Base-by-base conservation (phyloP, 306 rosid species). In the Sphenostylis stenocarpa region DNA sequence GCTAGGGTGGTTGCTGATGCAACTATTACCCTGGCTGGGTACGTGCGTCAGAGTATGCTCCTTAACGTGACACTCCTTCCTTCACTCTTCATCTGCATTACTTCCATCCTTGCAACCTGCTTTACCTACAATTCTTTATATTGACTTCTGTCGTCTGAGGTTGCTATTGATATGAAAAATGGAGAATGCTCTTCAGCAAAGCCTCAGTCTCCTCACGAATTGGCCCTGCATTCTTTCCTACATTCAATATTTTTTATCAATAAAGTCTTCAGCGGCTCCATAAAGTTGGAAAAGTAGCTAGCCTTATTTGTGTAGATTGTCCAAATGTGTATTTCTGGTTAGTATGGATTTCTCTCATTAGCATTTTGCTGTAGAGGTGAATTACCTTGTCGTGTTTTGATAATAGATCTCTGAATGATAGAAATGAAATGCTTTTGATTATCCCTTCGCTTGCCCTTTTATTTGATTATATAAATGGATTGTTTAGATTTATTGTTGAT, bases 1-100 rank as follows among this genome's bases (percentile, higher is more conserved):
- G 99, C 98, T 9, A 87, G 99, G 76, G 99, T 96, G 75, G 73
- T 91, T 26, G 99, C 99, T 57, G 99, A 96, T 83, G 94, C 76
- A 57, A 90, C 98, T 1, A 96, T 96, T 31, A 96, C 99, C 58
- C 75, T 91, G 57, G 97, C 91, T 8, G 99, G 99, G 34, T 91
- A 68, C 75, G 44, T 92, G 79, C 96, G 93, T 64, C 51, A 82
- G 47, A 92, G 91, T 80, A 86, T 73, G 84, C 97, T 96, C 75
- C 90, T 96, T 81, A 96, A 96, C 67, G 48, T 81, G 60, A 96
- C 99, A 11, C 84, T 92, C 23, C 69, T 96, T 79, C 99, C 99
- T 56, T 96, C 99, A 33, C 93, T 96, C 34, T 0, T 92, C 69
- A 89, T 96, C 71, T 84, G 93, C 87, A 26, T 96, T 26, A 11